Conservation (phyloP, 2,329 filamentous ascomycete species). For the Acarospora socialis region DNA sequence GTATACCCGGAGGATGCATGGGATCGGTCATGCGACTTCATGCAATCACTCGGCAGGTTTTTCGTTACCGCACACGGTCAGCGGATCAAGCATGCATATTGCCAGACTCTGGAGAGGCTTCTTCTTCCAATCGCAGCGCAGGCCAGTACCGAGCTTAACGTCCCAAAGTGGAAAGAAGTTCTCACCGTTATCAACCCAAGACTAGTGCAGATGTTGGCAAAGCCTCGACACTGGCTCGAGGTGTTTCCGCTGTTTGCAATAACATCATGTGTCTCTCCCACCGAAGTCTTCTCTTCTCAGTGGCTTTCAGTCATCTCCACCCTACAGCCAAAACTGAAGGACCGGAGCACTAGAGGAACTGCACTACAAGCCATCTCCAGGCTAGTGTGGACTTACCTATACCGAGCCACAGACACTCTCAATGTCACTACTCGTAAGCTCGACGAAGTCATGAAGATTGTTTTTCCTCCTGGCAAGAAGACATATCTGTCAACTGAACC, state of each 20-base stretch:
- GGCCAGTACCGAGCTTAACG: constrained; percentile 60
- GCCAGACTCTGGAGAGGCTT: constrained; percentile 75
- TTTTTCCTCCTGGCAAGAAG: constrained; percentile 67
- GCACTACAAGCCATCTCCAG: constrained; percentile 83
- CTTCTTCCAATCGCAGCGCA: constrained; percentile 75
- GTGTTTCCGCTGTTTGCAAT: constrained; percentile 81
- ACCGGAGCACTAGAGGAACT: constrained; percentile 60
- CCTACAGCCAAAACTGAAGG: constrained; percentile 69
- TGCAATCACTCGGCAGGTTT: constrained; percentile 64
- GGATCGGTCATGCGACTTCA: constrained; percentile 78
- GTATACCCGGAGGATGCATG: constrained; percentile 60
- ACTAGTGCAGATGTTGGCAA: constrained; percentile 70
- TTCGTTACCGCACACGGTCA: constrained; percentile 79
- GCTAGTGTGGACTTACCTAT: constrained; percentile 87
- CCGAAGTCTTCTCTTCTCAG: constrained; percentile 68
- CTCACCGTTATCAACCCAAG: constrained; percentile 64
- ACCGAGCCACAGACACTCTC: constrained; percentile 60
- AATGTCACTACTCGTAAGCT: constrained; percentile 60
- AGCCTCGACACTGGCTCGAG: constrained; percentile 81
- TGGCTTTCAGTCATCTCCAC: constrained; percentile 73
- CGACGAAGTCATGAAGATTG: constrained; percentile 75
- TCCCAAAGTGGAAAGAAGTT: constrained; percentile 77
- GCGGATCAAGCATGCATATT: constrained; percentile 85
- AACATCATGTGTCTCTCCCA: constrained; percentile 73
- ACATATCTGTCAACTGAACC: constrained; percentile 71